Conservation (phyloP, 805 yeast genomes). For the Metschnikowia sp. region DNA sequence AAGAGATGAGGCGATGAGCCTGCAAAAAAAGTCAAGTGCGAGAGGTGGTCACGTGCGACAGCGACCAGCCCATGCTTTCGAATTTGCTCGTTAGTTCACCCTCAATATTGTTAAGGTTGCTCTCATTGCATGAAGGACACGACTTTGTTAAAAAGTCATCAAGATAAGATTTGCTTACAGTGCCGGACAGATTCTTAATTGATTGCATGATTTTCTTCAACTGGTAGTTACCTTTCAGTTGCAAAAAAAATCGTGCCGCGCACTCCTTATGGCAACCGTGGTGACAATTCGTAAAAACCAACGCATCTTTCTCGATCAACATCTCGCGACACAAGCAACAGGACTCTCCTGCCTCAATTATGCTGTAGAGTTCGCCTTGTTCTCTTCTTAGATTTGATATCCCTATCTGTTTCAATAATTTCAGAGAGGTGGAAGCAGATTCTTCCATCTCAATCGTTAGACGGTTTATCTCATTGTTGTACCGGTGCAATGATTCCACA, state of each 20-base stretch:
- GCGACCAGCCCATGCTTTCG: constrained; percentile 12
- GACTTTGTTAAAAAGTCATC: constrained; percentile 58
- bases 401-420: constrained; percentile 58
- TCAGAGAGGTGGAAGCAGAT: constrained; percentile 57
- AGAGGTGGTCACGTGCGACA: constrained; percentile 15
- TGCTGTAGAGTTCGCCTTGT: constrained; percentile 49
- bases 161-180: constrained; percentile 45
- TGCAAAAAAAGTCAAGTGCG: constrained; percentile 6
- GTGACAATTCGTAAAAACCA: constrained; percentile 77
- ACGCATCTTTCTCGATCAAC: constrained; percentile 67
- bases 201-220: constrained; percentile 60
- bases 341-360: constrained; percentile 79
- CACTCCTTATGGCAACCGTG: constrained; percentile 92
- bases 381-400: constrained; percentile 30
- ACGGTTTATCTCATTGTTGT: constrained; percentile 62
- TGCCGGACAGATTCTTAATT: constrained; percentile 43
- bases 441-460: constrained; percentile 73
- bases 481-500: constrained; percentile 70
- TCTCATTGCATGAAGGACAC: constrained; percentile 76
- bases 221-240: constrained; percentile 61
- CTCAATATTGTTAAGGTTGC: constrained; percentile 67
- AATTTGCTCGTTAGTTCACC: constrained; percentile 46
- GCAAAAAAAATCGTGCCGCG: constrained; percentile 56
- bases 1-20: constrained; percentile 10
- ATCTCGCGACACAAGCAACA: constrained; percentile 72